phyloP scores from a whole-genome alignment of 495 filamentous ascomycete genomes.

The Pseudomonodictys pantanalensis region DNA sequence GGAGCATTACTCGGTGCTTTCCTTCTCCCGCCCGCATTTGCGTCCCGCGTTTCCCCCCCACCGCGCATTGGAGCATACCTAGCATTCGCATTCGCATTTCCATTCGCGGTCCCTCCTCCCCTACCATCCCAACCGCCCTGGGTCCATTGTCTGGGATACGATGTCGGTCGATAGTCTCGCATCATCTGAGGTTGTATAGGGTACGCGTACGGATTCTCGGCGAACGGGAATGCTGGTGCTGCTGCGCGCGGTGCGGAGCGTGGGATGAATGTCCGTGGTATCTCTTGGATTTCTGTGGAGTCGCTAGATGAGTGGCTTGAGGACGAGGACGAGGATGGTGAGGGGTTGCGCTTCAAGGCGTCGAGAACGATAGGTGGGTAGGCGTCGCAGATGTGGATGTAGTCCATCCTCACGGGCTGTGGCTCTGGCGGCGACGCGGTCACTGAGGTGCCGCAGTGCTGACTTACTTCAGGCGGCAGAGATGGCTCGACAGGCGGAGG shows the following conservation, averaged over 20 bases:
- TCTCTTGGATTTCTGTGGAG: background rate
- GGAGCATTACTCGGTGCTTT: slow-evolving; percentile 29
- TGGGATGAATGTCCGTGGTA: background rate
- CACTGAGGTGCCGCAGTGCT: background rate
- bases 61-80: slow-evolving; percentile 24
- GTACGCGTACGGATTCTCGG: background rate
- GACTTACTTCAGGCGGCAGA: background rate
- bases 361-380: background rate
- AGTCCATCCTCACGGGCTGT: background rate
- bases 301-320: background rate
- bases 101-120: background rate
- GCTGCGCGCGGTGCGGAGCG: background rate
- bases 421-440: background rate
- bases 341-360: background rate
- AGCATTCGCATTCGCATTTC: too few relatives aligned
- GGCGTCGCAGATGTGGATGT: background rate
- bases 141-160: background rate
- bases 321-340: background rate
- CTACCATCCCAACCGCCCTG: background rate
- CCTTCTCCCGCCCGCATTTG: slow-evolving; percentile 14
- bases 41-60: background rate
- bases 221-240: background rate
- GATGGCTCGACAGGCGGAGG: too few relatives aligned
- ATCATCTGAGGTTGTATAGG: background rate
- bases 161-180: background rate